A percentile compares a stretch with the other conserved stretches of the same genome.
Conservation (phyloP, 306 rosid genomes). For the Glycyrrhiza uralensis region DNA sequence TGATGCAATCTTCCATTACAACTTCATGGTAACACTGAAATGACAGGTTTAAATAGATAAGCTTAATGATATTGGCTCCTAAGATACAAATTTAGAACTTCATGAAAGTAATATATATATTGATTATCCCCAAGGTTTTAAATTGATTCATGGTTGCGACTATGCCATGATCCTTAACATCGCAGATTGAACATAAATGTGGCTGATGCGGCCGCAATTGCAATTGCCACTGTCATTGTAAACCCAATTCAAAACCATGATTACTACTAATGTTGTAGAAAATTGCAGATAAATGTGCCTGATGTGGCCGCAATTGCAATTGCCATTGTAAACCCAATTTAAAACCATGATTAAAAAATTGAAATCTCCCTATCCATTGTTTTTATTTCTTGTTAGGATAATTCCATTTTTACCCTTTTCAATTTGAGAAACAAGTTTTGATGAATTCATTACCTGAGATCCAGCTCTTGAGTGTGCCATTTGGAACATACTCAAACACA, state of each 20-base stretch:
- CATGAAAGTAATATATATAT: background rate
- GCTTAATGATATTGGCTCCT: background rate
- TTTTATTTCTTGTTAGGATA: background rate
- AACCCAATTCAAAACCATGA: no score
- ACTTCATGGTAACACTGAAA: background rate
- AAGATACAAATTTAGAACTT: background rate
- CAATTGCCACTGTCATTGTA: no score
- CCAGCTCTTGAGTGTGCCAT: slow-evolving; percentile 91
- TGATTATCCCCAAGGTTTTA: no score
- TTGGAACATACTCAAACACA: slow-evolving; percentile 77
- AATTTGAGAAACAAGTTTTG: background rate
- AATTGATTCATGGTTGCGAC: no score
- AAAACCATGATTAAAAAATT: no score
- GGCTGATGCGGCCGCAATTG: no score
- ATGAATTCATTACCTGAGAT: slow-evolving; percentile 75
- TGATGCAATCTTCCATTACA: background rate
- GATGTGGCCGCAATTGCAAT: no score
- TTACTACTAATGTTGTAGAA: background rate
- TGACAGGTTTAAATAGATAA: background rate
- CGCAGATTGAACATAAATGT: no score
- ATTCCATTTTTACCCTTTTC: slow-evolving; percentile 3
- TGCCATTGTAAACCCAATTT: no score
- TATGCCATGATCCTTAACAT: no score
- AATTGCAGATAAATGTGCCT: no score
- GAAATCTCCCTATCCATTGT: background rate